These are phyloP conservation scores for Coemansia sp. DNA, from an alignment of 192 early-diverging fungal genomes.

Conservation along the genomic window DNA sequence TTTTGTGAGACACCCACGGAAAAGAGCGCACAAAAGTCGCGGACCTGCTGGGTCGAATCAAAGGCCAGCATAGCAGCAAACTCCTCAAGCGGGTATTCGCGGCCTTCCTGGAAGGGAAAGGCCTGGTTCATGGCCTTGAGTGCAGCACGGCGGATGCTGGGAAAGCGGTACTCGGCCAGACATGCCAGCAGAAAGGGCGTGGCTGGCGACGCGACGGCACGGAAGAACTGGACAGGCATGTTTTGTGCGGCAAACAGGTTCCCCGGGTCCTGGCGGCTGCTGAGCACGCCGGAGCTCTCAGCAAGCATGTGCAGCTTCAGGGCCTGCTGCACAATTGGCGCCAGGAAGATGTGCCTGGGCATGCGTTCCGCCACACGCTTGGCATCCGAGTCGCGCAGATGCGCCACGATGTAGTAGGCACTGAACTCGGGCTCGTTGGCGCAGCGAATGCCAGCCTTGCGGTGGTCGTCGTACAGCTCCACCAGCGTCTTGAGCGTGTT, in stretches of 20 bases:
- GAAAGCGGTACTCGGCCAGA: constrained; percentile 71
- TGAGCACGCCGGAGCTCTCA: constrained; percentile 53
- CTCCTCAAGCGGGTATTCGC: constrained; percentile 44
- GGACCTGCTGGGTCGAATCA: constrained; percentile 55
- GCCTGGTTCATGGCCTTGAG: constrained; percentile 69
- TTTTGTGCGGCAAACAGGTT: constrained; percentile 60
- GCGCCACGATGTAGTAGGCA: constrained; percentile 80
- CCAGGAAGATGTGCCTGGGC: constrained; percentile 53
- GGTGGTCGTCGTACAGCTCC: constrained; percentile 82
- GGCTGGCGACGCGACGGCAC: constrained; percentile 51
- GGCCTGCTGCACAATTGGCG: constrained; percentile 66
- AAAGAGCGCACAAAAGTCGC: constrained; percentile 33
- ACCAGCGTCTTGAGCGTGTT: constrained; percentile 83
- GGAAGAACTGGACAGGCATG: constrained; percentile 71
- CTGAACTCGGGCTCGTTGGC: constrained; percentile 88
- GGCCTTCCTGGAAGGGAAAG: constrained; percentile 50
- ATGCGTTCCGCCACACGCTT: constrained; percentile 61
- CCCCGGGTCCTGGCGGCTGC: constrained; percentile 38
- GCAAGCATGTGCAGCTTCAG: constrained; percentile 61
- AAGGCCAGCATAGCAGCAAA: constrained; percentile 59
- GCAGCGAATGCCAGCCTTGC: constrained; percentile 48
- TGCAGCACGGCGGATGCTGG: constrained; percentile 66
- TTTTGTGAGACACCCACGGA: constrained; percentile 9
- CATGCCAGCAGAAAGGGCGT: constrained; percentile 78
- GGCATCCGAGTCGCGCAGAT: constrained; percentile 70